Evolutionary conservation across 2,329 filamentous ascomycete species (phyloP).

Genomic region (Calonectria multiphialidica): DNA sequence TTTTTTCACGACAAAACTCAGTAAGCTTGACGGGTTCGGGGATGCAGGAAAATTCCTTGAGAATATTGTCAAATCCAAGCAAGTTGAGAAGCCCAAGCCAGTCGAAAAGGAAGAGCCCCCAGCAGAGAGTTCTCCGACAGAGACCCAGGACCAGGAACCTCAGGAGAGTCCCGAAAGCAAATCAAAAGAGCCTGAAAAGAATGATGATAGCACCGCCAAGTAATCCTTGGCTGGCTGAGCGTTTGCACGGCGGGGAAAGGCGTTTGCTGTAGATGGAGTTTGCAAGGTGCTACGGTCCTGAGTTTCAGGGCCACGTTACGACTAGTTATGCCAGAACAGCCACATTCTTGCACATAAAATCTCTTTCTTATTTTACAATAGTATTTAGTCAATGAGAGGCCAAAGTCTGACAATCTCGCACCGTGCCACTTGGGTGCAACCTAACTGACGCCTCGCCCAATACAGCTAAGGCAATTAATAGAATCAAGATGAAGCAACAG

Average conservation of each 20-base stretch:
- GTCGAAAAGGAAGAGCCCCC: constrained; percentile 35
- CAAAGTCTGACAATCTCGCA: neutral
- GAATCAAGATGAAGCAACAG: too few relatives aligned
- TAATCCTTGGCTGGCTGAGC: constrained; percentile 12
- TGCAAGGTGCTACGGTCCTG: neutral
- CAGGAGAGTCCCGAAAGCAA: constrained; percentile 29
- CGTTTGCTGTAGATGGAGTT: constrained; percentile 5
- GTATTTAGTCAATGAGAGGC: neutral
- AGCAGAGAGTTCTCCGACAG: constrained; percentile 24
- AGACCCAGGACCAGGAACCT: constrained; percentile 29
- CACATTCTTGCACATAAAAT: constrained; percentile 19
- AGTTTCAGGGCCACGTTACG: constrained; percentile 10
- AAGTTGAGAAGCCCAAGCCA: constrained; percentile 65
- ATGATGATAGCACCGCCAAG: constrained; percentile 36
- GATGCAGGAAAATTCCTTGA: constrained; percentile 79
- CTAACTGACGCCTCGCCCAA: too few relatives aligned
- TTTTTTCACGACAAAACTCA: constrained; percentile 76
- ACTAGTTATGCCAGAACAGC: constrained; percentile 22
- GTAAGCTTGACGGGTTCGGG: constrained; percentile 83
- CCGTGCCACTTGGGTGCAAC: too few relatives aligned
- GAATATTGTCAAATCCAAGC: constrained; percentile 73
- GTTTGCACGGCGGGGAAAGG: neutral
- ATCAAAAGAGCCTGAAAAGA: constrained; percentile 23
- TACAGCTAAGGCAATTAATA: too few relatives aligned
- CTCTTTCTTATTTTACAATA: neutral